Conservation (phyloP, 495 filamentous ascomycete genomes). For the Trichoderma orchidacearum region DNA sequence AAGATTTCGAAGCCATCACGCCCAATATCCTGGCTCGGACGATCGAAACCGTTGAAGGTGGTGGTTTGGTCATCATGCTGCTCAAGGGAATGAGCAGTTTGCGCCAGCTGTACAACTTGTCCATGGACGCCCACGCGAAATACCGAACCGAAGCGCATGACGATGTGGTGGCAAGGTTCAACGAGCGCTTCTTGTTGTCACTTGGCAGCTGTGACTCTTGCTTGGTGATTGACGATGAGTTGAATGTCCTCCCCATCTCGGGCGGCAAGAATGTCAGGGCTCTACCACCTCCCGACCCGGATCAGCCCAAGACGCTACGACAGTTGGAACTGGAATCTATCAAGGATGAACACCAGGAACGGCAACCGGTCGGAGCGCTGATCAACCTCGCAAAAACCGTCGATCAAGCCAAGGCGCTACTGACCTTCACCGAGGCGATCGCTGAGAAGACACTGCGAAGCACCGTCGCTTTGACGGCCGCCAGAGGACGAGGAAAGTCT, state of each 20-base stretch:
- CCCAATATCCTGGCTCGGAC: slow-evolving; percentile 91
- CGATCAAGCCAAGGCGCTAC: slow-evolving; percentile 87
- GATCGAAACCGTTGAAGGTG: slow-evolving; percentile 95
- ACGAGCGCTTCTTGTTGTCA: slow-evolving; percentile 93
- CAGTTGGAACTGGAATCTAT: slow-evolving; percentile 70
- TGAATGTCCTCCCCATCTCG: slow-evolving; percentile 95
- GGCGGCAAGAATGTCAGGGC: slow-evolving; percentile 86
- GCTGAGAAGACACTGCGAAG: slow-evolving; percentile 88
- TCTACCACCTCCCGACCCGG: slow-evolving; percentile 57
- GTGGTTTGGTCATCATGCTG: slow-evolving; percentile 78
- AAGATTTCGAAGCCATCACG: slow-evolving; percentile 96
- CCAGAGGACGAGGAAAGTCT: slow-evolving; percentile 92
- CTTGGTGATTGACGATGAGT: slow-evolving; percentile 91
- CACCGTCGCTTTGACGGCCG: slow-evolving; percentile 88
- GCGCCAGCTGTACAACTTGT: slow-evolving; percentile 93
- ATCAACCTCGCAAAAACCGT: slow-evolving; percentile 76
- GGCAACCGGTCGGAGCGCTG: slow-evolving; percentile 73
- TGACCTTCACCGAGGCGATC: slow-evolving; percentile 94
- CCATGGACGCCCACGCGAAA: slow-evolving; percentile 95
- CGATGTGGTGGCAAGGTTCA: slow-evolving; percentile 92
- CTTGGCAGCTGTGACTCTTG: slow-evolving; percentile 89
- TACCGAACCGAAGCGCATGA: slow-evolving; percentile 95
- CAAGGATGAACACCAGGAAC: slow-evolving; percentile 74
- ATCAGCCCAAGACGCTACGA: slow-evolving; percentile 49
- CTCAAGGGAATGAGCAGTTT: slow-evolving; percentile 94